Evolutionary conservation across 2,329 filamentous ascomycete species (phyloP).

Genomic region (Capronia americana): DNA sequence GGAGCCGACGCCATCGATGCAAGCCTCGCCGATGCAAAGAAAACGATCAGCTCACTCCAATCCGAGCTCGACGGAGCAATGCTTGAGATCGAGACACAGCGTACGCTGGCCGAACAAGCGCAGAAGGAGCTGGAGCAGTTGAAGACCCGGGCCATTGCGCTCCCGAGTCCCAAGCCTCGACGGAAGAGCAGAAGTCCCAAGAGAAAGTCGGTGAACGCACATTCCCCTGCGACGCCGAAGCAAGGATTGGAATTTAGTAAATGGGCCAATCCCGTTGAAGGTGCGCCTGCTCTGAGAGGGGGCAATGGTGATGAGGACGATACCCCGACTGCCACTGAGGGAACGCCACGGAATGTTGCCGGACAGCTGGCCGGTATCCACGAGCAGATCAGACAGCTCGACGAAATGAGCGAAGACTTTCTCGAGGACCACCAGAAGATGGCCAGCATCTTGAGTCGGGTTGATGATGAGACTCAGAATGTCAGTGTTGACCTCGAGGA

Average conservation of each 20-base stretch:
- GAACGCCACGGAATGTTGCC: slow-evolving; percentile 37
- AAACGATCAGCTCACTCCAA: slow-evolving; percentile 37
- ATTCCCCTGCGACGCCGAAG: slow-evolving; percentile 39
- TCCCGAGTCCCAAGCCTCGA: slow-evolving; percentile 29
- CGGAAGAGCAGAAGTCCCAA: slow-evolving; percentile 35
- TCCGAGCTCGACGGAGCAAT: slow-evolving; percentile 44
- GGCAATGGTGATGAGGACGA: slow-evolving; percentile 42
- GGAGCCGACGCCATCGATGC: slow-evolving; percentile 24
- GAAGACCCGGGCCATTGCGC: slow-evolving; percentile 21
- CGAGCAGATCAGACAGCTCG: slow-evolving; percentile 38
- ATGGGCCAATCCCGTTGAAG: slow-evolving; percentile 46
- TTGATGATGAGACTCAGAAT: slow-evolving; percentile 26
- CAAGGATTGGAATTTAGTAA: slow-evolving; percentile 47
- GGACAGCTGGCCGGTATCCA: slow-evolving; percentile 54
- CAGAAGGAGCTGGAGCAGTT: slow-evolving; percentile 29
- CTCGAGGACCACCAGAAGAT: slow-evolving; percentile 48
- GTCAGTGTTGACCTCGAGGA: slow-evolving; percentile 9
- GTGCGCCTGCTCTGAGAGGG: slow-evolving; percentile 32
- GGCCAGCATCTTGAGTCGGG: slow-evolving; percentile 34
- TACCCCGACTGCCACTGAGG: background rate
- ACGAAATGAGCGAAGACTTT: slow-evolving; percentile 52
- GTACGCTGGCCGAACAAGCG: slow-evolving; percentile 26
- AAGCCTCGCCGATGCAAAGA: slow-evolving; percentile 31
- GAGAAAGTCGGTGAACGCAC: slow-evolving; percentile 30
- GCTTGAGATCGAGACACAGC: slow-evolving; percentile 33